These are phyloP conservation scores for Basipetospora sp. DNA, from an alignment of 2,329 filamentous ascomycete species.

Conservation along the genomic window DNA sequence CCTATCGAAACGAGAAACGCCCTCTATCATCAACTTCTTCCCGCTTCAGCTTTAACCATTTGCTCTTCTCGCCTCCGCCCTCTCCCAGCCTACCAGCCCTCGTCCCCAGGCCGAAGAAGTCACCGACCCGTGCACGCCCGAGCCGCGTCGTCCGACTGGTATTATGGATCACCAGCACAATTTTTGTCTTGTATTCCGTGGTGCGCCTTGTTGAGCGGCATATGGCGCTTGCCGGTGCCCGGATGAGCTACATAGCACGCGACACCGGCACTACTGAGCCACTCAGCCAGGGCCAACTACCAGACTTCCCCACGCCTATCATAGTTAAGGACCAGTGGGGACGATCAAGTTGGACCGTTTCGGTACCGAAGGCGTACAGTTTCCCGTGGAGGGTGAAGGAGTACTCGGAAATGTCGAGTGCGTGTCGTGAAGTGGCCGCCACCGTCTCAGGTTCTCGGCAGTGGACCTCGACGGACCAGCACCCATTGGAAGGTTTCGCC, in stretches of 20 bases:
- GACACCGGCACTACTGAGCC: slow-evolving; percentile 31
- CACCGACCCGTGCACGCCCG: slow-evolving; percentile 39
- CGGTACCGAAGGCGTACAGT: slow-evolving; percentile 49
- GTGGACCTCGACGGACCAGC: neutral
- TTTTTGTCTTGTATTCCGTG: slow-evolving; percentile 36
- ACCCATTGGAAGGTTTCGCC: slow-evolving; percentile 30
- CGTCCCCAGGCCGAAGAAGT: slow-evolving; percentile 50
- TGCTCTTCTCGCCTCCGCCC: slow-evolving; percentile 52
- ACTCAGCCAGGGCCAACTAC: slow-evolving; percentile 50
- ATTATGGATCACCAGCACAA: slow-evolving; percentile 36
- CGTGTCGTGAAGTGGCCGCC: slow-evolving; percentile 49
- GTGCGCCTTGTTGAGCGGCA: slow-evolving; percentile 24
- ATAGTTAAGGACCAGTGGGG: slow-evolving; percentile 52
- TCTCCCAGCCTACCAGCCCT: slow-evolving; percentile 58
- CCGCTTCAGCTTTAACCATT: slow-evolving; percentile 51
- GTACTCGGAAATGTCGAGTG: slow-evolving; percentile 54
- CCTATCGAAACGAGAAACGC: slow-evolving; percentile 39
- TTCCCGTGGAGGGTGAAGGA: slow-evolving; percentile 54
- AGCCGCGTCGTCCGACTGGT: slow-evolving; percentile 42
- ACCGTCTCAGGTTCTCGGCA: slow-evolving; percentile 33
- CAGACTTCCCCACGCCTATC: slow-evolving; percentile 58
- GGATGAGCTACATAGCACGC: neutral
- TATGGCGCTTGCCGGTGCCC: slow-evolving; percentile 15
- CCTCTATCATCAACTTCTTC: slow-evolving; percentile 47
- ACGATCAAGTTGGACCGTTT: slow-evolving; percentile 63